Conservation (phyloP, 495 filamentous ascomycete species). For the Penicillium alfredii region DNA sequence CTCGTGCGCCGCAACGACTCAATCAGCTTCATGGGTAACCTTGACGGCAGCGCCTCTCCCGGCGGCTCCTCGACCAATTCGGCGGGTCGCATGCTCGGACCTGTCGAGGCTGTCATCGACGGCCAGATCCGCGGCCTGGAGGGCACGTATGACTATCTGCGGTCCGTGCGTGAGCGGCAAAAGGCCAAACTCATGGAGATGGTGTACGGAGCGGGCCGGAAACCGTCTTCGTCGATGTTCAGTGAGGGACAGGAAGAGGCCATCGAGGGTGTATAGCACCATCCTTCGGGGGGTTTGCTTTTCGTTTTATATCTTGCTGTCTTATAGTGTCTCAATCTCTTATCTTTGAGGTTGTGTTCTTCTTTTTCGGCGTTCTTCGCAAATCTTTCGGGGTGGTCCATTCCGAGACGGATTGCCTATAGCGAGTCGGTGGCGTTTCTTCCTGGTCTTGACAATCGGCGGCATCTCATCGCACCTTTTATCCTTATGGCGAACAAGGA, state of each 20-base stretch:
- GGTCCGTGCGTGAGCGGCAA: slow-evolving; percentile 65
- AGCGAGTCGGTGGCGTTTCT: too few relatives aligned
- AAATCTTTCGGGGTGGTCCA: too few relatives aligned
- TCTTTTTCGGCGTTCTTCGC: too few relatives aligned
- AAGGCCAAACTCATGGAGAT: slow-evolving; percentile 78
- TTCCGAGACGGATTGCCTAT: too few relatives aligned
- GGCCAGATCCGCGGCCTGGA: slow-evolving; percentile 80
- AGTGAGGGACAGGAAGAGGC: slow-evolving; percentile 15
- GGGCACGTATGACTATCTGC: slow-evolving; percentile 68
- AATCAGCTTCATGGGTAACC: slow-evolving; percentile 33
- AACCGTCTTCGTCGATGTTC: slow-evolving; percentile 25
- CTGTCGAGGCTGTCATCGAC: slow-evolving; percentile 53
- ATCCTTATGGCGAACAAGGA: too few relatives aligned
- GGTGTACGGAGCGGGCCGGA: slow-evolving; percentile 58
- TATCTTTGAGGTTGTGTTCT: too few relatives aligned
- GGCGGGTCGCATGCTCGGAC: slow-evolving; percentile 51
- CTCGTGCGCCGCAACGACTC: slow-evolving; percentile 64
- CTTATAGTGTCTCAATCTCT: too few relatives aligned
- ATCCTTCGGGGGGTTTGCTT: background rate
- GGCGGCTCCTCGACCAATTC: slow-evolving; percentile 29
- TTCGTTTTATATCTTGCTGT: too few relatives aligned
- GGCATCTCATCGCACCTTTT: too few relatives aligned
- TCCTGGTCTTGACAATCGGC: too few relatives aligned
- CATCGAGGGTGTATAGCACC: background rate
- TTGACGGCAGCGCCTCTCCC: slow-evolving; percentile 22